phyloP scores from a whole-genome alignment of 2,329 filamentous ascomycete species.

The Lasiodiplodia theobromae region DNA sequence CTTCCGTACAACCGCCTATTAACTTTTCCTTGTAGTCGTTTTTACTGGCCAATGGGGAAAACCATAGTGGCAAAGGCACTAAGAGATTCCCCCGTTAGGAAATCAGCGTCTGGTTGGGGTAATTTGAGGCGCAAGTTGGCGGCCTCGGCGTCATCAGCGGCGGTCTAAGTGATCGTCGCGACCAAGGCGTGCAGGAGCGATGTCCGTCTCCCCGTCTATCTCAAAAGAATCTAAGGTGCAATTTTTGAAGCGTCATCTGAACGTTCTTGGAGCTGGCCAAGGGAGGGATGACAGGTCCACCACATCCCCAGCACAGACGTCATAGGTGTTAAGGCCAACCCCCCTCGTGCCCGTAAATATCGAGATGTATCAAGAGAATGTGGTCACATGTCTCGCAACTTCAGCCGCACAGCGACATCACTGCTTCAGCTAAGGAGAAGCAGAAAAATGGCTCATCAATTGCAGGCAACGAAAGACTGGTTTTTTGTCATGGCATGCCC shows the following conservation, averaged over 20 bases:
- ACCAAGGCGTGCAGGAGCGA: neutral
- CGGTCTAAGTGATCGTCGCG: neutral
- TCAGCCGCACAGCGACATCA: neutral
- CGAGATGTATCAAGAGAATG: neutral
- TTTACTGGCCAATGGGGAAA: neutral
- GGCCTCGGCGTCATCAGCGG: constrained; percentile 5
- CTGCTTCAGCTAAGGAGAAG: neutral
- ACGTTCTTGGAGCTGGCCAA: neutral
- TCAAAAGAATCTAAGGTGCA: neutral
- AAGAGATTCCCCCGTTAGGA: neutral
- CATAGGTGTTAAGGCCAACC: constrained; percentile 22
- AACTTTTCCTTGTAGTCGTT: neutral
- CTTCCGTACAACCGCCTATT: neutral
- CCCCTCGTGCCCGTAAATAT: neutral
- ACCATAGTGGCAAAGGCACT: neutral
- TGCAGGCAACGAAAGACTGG: neutral
- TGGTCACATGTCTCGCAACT: no score
- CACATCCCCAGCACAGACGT: neutral
- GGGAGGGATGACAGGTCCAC: constrained; percentile 1
- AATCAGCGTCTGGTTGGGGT: neutral
- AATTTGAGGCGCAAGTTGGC: neutral
- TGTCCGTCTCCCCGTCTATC: neutral
- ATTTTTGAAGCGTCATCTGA: neutral
- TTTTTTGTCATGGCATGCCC: neutral
- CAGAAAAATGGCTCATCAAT: neutral